Evolutionary conservation across 2,329 filamentous ascomycete genomes (phyloP), one percentile per base, ranked within the genome.

Genomic region (Orbilia quercus): DNA sequence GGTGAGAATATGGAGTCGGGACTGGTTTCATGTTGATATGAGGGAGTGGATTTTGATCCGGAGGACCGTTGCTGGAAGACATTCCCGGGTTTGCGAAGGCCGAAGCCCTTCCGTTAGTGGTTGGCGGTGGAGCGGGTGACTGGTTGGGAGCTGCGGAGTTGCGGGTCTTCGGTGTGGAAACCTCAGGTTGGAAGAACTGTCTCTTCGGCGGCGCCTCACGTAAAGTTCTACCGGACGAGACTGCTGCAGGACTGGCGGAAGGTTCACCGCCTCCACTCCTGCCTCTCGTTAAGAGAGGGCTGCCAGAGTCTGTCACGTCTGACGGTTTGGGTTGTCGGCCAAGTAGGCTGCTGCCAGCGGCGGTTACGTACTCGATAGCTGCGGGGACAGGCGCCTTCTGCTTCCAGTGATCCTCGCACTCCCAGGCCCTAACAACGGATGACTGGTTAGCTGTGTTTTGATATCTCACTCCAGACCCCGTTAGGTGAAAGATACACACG

Each of bases 341-440:
- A 77, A 95, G 83, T n/a, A 96, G 84, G 36, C 89, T 86, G 16
- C 90, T 91, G 54, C 92, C 91, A 80, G 93, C 95, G 6, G 92
- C 92, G 6, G 91, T 85, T 25, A 86, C 80, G 67, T 92, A 88
- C 80, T 96, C 92, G 34, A 96, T 84, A 51, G 96, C 96, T 77
- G 96, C 91, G 77, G 90, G 92, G 4, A 92, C 91, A 14, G 92
- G 92, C 0, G 92, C 92, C 75, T 92, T 91, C 80, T 90, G 88
- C 60, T 88, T 86, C 81, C 93, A 90, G 44, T 92, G 82, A 9
- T 88, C 89, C 50, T 87, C 87, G 78, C 96, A 95, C 81, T 96
- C 92, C 81, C 90, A 96, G 1, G 92, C 92, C 11, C 77, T 78
- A 42, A 7, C n/a, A 11, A 50, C 40, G 23, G 16, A 16, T 36